A percentile compares a stretch with the other conserved stretches of the same genome.
phyloP scores from a whole-genome alignment of 2,329 filamentous ascomycete species.

The Metarhizium album region DNA sequence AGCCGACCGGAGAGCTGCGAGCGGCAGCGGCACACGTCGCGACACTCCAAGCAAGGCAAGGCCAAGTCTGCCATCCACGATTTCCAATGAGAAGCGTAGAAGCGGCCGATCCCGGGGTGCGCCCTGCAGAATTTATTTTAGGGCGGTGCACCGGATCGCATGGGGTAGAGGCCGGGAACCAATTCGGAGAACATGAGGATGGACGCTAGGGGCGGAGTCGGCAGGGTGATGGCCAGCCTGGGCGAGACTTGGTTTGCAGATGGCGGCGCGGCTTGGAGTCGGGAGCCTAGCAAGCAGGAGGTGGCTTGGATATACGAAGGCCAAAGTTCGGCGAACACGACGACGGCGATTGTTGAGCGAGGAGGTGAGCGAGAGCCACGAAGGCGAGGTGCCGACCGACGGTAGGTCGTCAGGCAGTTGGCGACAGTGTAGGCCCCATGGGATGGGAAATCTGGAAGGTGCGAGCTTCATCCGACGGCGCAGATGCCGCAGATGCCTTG shows the following conservation, averaged over 20 bases:
- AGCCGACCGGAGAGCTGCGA: background rate
- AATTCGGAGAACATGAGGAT: background rate
- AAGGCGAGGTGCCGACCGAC: no score
- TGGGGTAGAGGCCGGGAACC: background rate
- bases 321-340: background rate
- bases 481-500: background rate
- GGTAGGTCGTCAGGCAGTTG: no score
- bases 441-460: background rate
- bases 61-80: background rate
- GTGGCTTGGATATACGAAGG: background rate
- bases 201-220: background rate
- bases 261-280: no score
- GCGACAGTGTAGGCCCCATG: background rate
- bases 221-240: background rate
- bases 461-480: background rate
- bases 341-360: background rate
- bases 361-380: background rate
- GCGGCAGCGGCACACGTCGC: background rate
- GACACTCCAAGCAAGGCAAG: background rate
- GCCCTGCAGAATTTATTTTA: background rate
- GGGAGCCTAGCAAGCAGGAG: background rate
- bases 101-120: background rate
- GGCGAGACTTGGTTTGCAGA: background rate
- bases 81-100: background rate
- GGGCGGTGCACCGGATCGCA: background rate